Evolutionary conservation across 2,329 filamentous ascomycete genomes (phyloP).

Genomic region (Venturia aucupariae): DNA sequence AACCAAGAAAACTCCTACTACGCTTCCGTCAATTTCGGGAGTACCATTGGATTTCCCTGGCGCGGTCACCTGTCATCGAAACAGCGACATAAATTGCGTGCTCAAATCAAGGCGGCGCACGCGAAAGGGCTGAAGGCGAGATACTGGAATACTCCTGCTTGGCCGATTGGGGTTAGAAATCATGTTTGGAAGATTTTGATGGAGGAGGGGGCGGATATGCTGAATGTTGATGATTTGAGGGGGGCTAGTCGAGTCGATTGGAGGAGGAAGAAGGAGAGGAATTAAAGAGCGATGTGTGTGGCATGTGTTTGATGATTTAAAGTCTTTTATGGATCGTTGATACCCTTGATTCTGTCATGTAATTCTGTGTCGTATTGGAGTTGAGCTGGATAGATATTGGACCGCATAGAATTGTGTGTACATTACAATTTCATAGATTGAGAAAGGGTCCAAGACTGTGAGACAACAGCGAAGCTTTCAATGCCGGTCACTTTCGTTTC

Average conservation of each 20-base stretch:
- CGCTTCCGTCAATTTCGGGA: constrained; percentile 49
- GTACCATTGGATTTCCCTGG: constrained; percentile 43
- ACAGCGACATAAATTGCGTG: constrained; percentile 40
- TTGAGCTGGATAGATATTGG: no score
- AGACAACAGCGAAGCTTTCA: no score
- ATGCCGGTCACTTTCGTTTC: no score
- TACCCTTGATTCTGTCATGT: background rate
- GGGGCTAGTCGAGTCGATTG: constrained; percentile 41
- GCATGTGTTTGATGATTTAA: background rate
- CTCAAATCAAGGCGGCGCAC: constrained; percentile 45
- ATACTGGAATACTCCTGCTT: constrained; percentile 48
- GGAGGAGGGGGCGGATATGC: constrained; percentile 44
- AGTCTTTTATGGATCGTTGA: background rate
- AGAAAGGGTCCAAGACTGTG: no score
- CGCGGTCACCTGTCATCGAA: constrained; percentile 36
- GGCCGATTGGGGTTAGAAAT: constrained; percentile 46
- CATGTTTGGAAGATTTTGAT: constrained; percentile 46
- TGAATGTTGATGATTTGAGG: constrained; percentile 50
- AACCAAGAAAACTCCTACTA: constrained; percentile 54
- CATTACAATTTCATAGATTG: no score
- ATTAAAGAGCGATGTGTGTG: background rate
- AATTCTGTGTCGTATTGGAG: no score
- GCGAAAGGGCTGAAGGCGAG: constrained; percentile 43
- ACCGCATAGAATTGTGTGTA: no score
- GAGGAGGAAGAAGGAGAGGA: constrained; percentile 22